phyloP scores from a whole-genome alignment of 441 rosid genomes.

The Erodium chrysanthum region DNA sequence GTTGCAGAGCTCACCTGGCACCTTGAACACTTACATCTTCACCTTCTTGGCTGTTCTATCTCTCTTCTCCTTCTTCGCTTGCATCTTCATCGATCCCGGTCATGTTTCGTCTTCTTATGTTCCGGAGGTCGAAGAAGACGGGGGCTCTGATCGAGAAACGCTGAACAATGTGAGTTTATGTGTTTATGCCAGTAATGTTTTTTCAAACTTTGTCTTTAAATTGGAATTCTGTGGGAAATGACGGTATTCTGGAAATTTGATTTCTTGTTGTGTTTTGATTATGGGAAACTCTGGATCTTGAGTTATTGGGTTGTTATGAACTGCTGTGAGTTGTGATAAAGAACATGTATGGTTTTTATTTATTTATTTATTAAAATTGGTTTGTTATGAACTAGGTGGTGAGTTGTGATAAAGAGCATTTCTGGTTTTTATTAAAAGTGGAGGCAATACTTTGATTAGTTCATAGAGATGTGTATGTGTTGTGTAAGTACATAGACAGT shows the following conservation, averaged over 20 bases:
- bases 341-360: background rate
- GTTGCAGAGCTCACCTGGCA: conserved; percentile 53
- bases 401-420: background rate
- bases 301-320: background rate
- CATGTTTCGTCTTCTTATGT: conserved; percentile 49
- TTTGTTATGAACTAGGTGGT: too few relatives aligned
- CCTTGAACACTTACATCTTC: conserved; percentile 42
- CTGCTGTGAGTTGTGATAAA: too few relatives aligned
- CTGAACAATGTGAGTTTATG: conserved; percentile 35
- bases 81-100: conserved; percentile 62
- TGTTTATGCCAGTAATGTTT: conserved; percentile 10
- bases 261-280: background rate
- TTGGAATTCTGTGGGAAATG: background rate
- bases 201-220: background rate
- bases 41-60: conserved; percentile 39
- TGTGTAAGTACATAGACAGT: background rate
- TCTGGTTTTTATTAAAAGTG: background rate
- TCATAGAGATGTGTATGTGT: background rate
- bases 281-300: background rate
- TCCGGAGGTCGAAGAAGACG: conserved; percentile 55
- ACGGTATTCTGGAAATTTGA: background rate
- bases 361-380: too few relatives aligned
- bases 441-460: background rate
- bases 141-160: conserved; percentile 31
- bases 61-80: conserved; percentile 40